phyloP scores from a whole-genome alignment of 2,329 filamentous ascomycete species.

The Alternaria brassicicola region DNA sequence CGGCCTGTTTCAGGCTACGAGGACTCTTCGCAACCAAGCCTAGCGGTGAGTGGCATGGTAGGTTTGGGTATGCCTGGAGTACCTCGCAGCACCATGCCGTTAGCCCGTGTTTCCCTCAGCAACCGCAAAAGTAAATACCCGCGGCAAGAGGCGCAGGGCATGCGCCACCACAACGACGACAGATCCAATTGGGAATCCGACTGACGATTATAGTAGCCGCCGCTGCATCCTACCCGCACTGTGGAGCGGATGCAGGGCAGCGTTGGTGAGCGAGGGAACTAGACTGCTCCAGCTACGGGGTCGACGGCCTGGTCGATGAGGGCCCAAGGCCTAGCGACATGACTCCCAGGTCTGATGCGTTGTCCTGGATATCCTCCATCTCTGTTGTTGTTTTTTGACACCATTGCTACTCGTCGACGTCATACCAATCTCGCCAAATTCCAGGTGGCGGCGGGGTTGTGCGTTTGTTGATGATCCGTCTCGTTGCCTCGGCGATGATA shows the following conservation, averaged over 20 bases:
- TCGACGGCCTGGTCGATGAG: background rate
- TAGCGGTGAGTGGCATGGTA: slow-evolving; percentile 2
- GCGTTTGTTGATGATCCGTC: slow-evolving; percentile 30
- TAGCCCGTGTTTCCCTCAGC: slow-evolving; percentile 7
- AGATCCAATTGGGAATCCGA: slow-evolving; percentile 9
- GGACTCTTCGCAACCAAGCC: background rate
- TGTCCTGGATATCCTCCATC: background rate
- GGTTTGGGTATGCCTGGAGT: background rate
- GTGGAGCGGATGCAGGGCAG: slow-evolving; percentile 21
- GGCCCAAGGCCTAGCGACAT: background rate
- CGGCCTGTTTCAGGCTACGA: background rate
- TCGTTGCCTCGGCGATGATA: slow-evolving; percentile 37
- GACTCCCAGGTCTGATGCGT: background rate
- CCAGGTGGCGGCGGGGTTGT: slow-evolving; percentile 26
- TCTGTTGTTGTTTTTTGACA: slow-evolving; percentile 5
- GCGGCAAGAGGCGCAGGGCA: background rate
- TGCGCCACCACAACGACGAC: slow-evolving; percentile 3
- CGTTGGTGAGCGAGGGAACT: slow-evolving; percentile 1
- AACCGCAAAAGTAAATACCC: slow-evolving; percentile 12
- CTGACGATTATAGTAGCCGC: slow-evolving; percentile 4
- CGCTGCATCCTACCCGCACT: slow-evolving; percentile 7
- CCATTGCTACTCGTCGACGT: slow-evolving; percentile 6
- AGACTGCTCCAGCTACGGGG: slow-evolving; percentile 14
- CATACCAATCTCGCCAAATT: slow-evolving; percentile 14
- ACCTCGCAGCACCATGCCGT: background rate